These are phyloP conservation scores for Halocafeteria seosinensis DNA, from an alignment of 108 stramenopile genomes.

Conservation along the genomic window DNA sequence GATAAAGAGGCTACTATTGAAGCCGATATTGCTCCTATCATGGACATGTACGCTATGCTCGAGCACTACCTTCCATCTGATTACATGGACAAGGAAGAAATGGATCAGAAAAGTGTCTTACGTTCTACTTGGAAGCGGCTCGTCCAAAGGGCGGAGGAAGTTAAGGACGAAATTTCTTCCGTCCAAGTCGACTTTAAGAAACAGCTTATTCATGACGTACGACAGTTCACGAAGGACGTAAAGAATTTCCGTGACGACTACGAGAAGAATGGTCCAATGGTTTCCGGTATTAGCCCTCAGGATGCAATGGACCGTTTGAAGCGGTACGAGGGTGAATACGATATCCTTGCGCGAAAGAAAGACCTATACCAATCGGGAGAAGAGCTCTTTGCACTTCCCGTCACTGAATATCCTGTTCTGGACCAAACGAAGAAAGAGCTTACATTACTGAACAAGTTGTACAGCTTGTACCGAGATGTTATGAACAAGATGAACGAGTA, in stretches of 20 bases:
- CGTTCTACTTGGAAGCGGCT: constrained; percentile 62
- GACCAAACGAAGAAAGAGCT: constrained; percentile 59
- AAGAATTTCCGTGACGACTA: constrained; percentile 54
- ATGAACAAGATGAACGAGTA: constrained; percentile 57
- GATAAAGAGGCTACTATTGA: constrained; percentile 37
- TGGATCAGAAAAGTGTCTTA: constrained; percentile 68
- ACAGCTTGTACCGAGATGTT: constrained; percentile 63
- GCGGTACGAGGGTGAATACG: constrained; percentile 59
- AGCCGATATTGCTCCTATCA: constrained; percentile 53
- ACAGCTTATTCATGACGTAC: constrained; percentile 49
- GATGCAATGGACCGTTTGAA: constrained; percentile 65
- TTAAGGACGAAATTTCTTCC: constrained; percentile 55
- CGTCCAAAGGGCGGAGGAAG: constrained; percentile 43
- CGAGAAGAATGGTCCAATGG: constrained; percentile 52
- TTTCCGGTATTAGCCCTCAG: constrained; percentile 57
- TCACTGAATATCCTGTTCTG: constrained; percentile 59
- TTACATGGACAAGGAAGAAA: constrained; percentile 74
- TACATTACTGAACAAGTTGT: constrained; percentile 58
- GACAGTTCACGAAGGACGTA: constrained; percentile 49
- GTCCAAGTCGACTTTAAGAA: constrained; percentile 56
- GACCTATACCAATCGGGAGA: constrained; percentile 63
- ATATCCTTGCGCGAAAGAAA: constrained; percentile 61
- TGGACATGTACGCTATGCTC: constrained; percentile 76
- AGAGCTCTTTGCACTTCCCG: constrained; percentile 56
- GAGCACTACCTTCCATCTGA: constrained; percentile 57